Conservation (phyloP, 2,329 filamentous ascomycete species). For the Colletotrichum echinochloae region DNA sequence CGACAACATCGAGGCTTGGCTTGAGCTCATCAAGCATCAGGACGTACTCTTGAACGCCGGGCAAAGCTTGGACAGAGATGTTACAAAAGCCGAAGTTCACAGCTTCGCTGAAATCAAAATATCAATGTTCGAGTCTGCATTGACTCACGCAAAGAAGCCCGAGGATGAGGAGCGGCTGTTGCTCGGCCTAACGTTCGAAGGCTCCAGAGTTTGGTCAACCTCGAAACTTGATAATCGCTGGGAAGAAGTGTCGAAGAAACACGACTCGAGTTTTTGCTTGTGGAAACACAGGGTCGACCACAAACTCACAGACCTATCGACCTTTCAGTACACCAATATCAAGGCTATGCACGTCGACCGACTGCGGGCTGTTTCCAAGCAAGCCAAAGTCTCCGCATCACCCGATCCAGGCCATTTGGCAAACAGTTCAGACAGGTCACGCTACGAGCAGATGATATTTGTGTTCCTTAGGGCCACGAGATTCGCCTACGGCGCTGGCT, state of each 20-base stretch:
- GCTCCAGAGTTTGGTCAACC: constrained; percentile 75
- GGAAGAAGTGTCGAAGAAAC: constrained; percentile 60
- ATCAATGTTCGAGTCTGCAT: constrained; percentile 81
- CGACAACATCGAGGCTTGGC: constrained; percentile 77
- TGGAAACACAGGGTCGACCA: constrained; percentile 83
- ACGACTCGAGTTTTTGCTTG: constrained; percentile 69
- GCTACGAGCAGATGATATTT: constrained; percentile 68
- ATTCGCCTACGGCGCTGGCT: constrained; percentile 82
- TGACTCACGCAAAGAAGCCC: constrained; percentile 64
- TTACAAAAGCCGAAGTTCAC: constrained; percentile 70
- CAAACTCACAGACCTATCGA: constrained; percentile 74
- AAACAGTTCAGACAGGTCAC: not conserved
- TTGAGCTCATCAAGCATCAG: constrained; percentile 84
- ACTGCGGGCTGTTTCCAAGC: constrained; percentile 41
- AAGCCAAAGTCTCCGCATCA: constrained; percentile 24
- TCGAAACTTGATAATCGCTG: constrained; percentile 37
- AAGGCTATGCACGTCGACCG: constrained; percentile 70
- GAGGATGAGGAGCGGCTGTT: constrained; percentile 70
- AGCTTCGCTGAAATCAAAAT: constrained; percentile 84
- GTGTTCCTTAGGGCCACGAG: constrained; percentile 80
- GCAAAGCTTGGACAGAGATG: constrained; percentile 56
- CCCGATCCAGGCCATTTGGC: constrained; percentile 23
- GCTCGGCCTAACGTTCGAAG: constrained; percentile 78
- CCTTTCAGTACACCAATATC: constrained; percentile 76
- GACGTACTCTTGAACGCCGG: constrained; percentile 70